A percentile compares a stretch with the other conserved stretches of the same genome.
These are phyloP conservation scores for Xylariaceae sp. DNA, from an alignment of 2,329 filamentous ascomycete genomes.

Conservation along the genomic window DNA sequence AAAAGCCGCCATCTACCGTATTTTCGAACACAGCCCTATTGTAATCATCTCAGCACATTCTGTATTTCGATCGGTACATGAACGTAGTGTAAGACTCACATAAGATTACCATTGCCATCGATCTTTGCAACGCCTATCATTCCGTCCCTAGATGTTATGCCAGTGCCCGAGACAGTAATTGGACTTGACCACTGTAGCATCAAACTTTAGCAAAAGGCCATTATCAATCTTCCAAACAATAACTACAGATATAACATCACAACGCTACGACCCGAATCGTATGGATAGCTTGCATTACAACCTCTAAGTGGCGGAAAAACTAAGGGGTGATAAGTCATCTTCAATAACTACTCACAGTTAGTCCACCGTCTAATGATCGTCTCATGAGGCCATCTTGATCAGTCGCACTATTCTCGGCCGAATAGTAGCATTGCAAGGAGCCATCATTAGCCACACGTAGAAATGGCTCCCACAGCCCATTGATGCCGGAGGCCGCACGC, in stretches of 20 bases:
- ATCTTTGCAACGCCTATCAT: slow-evolving; percentile 51
- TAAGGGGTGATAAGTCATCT: background rate
- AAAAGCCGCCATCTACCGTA: slow-evolving; percentile 43
- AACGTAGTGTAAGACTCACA: slow-evolving; percentile 33
- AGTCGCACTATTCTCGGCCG: slow-evolving; percentile 44
- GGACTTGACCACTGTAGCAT: slow-evolving; percentile 23
- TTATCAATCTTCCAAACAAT: background rate
- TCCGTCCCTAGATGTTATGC: slow-evolving; percentile 47
- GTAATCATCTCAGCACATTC: background rate
- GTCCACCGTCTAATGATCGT: slow-evolving; percentile 47
- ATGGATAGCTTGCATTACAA: background rate
- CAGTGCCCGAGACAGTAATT: slow-evolving; percentile 44
- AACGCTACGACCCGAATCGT: background rate
- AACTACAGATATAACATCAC: background rate
- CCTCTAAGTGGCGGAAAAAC: background rate
- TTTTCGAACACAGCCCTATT: slow-evolving; percentile 50
- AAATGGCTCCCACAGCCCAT: slow-evolving; percentile 55
- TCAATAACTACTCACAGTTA: slow-evolving; percentile 31
- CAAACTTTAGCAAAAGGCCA: slow-evolving; percentile 38
- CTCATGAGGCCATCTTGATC: slow-evolving; percentile 52
- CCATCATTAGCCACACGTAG: slow-evolving; percentile 47
- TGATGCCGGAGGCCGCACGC: slow-evolving; percentile 31
- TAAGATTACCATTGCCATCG: slow-evolving; percentile 39
- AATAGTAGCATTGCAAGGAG: slow-evolving; percentile 52
- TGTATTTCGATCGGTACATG: background rate